A percentile compares a stretch with the other conserved stretches of the same genome.
Evolutionary conservation across 1,139 yeast species (phyloP).

Genomic region (Nakaseomyces nivariensis): DNA sequence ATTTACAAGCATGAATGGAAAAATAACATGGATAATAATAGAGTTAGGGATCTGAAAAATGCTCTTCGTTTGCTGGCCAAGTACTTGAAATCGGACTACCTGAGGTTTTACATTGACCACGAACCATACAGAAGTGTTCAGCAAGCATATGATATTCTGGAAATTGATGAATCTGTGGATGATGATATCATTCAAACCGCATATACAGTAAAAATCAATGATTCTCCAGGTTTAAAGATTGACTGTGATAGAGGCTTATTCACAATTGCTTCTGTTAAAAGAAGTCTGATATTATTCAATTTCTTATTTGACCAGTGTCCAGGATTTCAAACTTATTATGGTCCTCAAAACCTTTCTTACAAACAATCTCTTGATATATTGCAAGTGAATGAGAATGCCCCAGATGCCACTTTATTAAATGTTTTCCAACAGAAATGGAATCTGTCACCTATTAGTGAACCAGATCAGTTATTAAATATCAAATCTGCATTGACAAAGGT

Average conservation of each 20-base stretch:
- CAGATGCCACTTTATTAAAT: constrained; percentile 47
- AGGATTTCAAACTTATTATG: constrained; percentile 23
- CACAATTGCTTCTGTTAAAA: constrained; percentile 46
- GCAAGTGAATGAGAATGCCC: constrained; percentile 37
- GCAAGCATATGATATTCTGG: constrained; percentile 54
- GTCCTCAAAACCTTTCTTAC: constrained; percentile 20
- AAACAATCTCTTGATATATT: constrained; percentile 37
- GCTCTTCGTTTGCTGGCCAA: constrained; percentile 38
- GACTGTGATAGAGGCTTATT: constrained; percentile 42
- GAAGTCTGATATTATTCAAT: constrained; percentile 35
- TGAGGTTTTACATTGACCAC: constrained; percentile 40
- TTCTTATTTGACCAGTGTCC: constrained; percentile 27
- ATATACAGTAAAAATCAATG: constrained; percentile 50
- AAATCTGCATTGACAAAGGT: constrained; percentile 43
- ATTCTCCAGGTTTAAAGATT: constrained; percentile 31
- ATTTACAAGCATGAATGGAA: constrained; percentile 36
- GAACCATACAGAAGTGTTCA: constrained; percentile 44
- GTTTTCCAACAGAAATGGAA: constrained; percentile 41
- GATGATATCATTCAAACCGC: constrained; percentile 71
- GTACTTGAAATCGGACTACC: constrained; percentile 35
- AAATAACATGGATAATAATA: constrained; percentile 24
- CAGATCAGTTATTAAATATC: constrained; percentile 38
- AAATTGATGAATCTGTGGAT: constrained; percentile 56
- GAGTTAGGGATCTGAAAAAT: constrained; percentile 31
- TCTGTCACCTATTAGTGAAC: constrained; percentile 25